Conservation (phyloP, 78 protist species). For the Dictyostelium discoideum region dicty_2.7 NC_007089.4:2763501-2764000, state of each 20-base stretch:
- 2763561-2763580: neutral
- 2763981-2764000: too few species aligned
- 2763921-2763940: conserved; percentile 11
- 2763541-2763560: conserved; percentile 24
- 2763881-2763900: conserved; percentile 14
- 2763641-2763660: neutral
- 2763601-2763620: too few species aligned
- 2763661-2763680: too few species aligned
- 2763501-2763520: conserved; percentile 6
- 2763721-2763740: neutral
- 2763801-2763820: neutral
- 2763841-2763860: conserved; percentile 9
- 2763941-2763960: neutral
- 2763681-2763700: too few species aligned
- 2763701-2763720: too few species aligned
- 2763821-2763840: neutral
- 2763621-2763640: too few species aligned
- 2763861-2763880: conserved; percentile 23
- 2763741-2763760: too few species aligned
- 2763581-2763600: too few species aligned
- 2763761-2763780: neutral
- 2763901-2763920: neutral
- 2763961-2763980: neutral
- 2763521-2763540: neutral
- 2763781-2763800: neutral